Base-by-base conservation (phyloP, 2,329 filamentous ascomycete species). In the Botrytis aclada region DNA sequence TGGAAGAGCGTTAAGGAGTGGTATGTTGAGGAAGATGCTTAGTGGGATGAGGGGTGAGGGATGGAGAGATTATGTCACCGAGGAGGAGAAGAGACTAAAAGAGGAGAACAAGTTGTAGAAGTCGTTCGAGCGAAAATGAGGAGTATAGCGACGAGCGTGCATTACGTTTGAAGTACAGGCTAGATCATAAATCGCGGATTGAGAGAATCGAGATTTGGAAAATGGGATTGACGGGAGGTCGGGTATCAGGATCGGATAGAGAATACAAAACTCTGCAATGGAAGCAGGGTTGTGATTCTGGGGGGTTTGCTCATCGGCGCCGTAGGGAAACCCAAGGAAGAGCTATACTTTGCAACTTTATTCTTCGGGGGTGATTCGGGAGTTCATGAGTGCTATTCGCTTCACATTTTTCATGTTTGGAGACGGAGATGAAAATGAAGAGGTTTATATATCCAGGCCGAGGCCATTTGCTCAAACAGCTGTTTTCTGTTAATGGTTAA, bases 41-140 rank as follows among this genome's bases (percentile, higher is more conserved):
- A 76, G 76, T 39, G 74, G 74, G 47, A 71, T 80, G 41, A 78
- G 80, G 56, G 80, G 80, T 1, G 78, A 81, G 74, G 79, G 79
- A 0, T 74, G 76, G 65, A 74, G 72, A 51, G 79, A 79, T 73
- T 72, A 45, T 56, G 70, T 79, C 20, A 63, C 3, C 25, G 78
- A 77, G 67, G 76, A 80, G 63, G 74, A 78, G 62, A 74, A 77
- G 56, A 74, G 70, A 65, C 45, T 65, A 65, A 71, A 75, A 51
- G 74, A 76, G 65, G 71, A 75, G 41, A 69, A 72, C 63, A 71
- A 72, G 41, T 51, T 72, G 51, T 69, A 67, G 51, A 41, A 39
- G 3, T 22, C 25, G 18, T 22, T 61, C 34, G 14, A 5, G 34
- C 6, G 9, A 7, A 29, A 29, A 2, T 12, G 9, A 20, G 20